phyloP scores from a whole-genome alignment of 306 rosid species.

The Glycine tomentella region DNA sequence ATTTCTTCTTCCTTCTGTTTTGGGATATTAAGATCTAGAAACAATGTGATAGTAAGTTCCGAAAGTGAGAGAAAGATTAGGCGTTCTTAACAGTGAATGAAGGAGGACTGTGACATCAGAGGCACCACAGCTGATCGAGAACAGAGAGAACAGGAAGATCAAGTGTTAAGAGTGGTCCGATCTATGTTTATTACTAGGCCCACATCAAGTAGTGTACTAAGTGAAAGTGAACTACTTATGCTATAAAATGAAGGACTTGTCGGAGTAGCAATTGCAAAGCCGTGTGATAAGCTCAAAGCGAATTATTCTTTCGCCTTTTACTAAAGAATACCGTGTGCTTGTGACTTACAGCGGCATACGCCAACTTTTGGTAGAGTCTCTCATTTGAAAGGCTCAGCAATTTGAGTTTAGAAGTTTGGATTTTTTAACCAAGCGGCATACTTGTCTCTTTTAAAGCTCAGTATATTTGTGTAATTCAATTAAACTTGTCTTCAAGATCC shows the following conservation, averaged over 20 bases:
- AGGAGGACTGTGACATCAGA: too few species aligned
- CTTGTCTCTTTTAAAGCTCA: not conserved
- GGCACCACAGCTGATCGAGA: too few species aligned
- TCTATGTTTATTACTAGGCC: not conserved
- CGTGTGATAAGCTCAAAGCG: not conserved
- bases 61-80: not conserved
- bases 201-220: not conserved
- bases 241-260: not conserved
- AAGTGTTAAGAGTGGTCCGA: too few species aligned
- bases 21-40: not conserved
- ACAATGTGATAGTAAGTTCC: too few species aligned
- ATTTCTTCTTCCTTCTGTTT: not conserved
- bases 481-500: not conserved
- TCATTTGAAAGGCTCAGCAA: too few species aligned
- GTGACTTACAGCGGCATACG: too few species aligned
- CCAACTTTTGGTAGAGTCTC: too few species aligned
- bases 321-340: constrained; percentile 34
- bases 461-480: not conserved
- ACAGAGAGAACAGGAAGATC: not conserved
- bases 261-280: fast-evolving
- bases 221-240: not conserved
- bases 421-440: too few species aligned
- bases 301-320: constrained; percentile 54
- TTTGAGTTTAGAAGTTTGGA: too few species aligned
- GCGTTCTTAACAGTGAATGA: too few species aligned